A percentile compares a stretch with the other conserved stretches of the same genome.
Conservation (phyloP, 2,329 filamentous ascomycete genomes). For the Cordyceps tenuipes region DNA sequence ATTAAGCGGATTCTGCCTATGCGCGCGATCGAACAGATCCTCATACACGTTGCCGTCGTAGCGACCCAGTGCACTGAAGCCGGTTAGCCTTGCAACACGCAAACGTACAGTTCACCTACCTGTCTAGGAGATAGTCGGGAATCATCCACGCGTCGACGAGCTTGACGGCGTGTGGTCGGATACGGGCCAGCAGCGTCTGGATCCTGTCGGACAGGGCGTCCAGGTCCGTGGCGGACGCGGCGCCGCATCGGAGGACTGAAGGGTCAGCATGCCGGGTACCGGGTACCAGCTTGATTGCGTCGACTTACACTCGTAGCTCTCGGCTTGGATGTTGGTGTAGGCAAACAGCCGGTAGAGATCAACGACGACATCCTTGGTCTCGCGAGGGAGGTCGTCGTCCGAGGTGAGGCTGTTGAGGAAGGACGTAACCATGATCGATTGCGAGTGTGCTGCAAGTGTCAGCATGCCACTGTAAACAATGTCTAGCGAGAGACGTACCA, state of each 20-base stretch:
- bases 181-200: conserved; percentile 45
- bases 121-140: conserved; percentile 71
- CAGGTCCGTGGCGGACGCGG: neutral
- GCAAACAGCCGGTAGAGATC: conserved; percentile 8
- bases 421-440: conserved; percentile 6
- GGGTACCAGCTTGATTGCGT: neutral
- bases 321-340: conserved; percentile 1
- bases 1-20: conserved; percentile 66
- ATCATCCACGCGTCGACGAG: conserved; percentile 70
- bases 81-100: neutral
- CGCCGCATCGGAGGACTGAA: conserved; percentile 8
- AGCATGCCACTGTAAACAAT: neutral
- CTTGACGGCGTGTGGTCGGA: conserved; percentile 63
- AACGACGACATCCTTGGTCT: conserved; percentile 3
- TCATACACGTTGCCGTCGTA: conserved; percentile 70
- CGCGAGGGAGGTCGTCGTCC: neutral
- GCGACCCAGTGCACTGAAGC: conserved; percentile 46
- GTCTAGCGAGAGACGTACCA: neutral
- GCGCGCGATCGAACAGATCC: conserved; percentile 66
- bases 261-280: neutral
- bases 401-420: neutral
- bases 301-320: conserved; percentile 6
- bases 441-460: neutral
- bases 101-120: conserved; percentile 16
- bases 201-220: conserved; percentile 4